A percentile compares a stretch with the other conserved stretches of the same genome.
phyloP scores from a whole-genome alignment of 345 rosid species.

The Eutrema yunnanense region DNA sequence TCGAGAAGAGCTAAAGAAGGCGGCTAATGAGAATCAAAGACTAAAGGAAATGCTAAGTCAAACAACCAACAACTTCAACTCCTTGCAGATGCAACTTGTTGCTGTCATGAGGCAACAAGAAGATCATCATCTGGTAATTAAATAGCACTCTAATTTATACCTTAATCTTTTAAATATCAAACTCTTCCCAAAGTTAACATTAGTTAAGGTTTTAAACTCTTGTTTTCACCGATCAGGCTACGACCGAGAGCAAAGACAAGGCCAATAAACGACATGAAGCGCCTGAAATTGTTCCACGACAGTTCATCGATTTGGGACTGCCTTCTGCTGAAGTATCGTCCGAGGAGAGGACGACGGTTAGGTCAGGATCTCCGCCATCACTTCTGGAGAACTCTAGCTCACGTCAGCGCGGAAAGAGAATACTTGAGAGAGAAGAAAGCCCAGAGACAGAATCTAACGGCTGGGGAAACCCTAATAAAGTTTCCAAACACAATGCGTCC shows the following conservation, averaged over 20 bases:
- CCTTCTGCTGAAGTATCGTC: constrained; percentile 53
- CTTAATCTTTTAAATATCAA: background rate
- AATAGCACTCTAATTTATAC: background rate
- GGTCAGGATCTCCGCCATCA: constrained; percentile 27
- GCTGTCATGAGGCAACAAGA: constrained; percentile 58
- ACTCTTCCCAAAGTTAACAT: background rate
- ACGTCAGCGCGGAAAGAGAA: constrained; percentile 33
- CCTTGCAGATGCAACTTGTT: constrained; percentile 64
- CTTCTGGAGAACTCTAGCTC: constrained; percentile 27
- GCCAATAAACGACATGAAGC: constrained; percentile 2
- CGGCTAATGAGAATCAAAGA: constrained; percentile 64
- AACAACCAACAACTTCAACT: constrained; percentile 55
- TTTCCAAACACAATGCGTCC: constrained; percentile 35
- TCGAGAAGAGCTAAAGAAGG: constrained; percentile 59
- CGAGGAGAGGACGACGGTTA: constrained; percentile 60
- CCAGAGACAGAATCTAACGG: constrained; percentile 59
- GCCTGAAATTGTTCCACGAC: constrained; percentile 43
- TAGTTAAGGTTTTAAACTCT: background rate
- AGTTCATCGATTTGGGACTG: constrained; percentile 64
- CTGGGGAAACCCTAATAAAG: constrained; percentile 61
- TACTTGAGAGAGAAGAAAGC: constrained; percentile 48
- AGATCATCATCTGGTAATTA: constrained; percentile 19
- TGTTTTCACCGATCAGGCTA: constrained; percentile 4
- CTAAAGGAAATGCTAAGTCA: constrained; percentile 70
- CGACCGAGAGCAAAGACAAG: constrained; percentile 10